Percentiles rank a stretch among this genome's conserved stretches.
Conservation (phyloP, 208 protist species). For the Leishmania tarentolae region DNA sequence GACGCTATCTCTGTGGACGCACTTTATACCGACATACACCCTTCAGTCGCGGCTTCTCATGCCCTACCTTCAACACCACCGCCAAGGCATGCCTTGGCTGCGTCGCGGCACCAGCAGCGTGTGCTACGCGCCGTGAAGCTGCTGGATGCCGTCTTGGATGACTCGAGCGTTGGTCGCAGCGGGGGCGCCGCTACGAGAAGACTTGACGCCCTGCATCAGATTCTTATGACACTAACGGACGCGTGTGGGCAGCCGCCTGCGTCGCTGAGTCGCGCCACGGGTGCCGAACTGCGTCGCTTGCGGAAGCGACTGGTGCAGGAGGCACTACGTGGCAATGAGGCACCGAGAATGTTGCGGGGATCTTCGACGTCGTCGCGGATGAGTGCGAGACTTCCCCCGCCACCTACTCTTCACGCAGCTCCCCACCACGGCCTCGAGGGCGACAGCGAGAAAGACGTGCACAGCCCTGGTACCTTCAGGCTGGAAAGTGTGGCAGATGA, state of each 20-base stretch:
- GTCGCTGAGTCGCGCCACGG: background rate
- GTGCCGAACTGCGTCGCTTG: constrained; percentile 2
- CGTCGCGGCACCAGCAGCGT: background rate
- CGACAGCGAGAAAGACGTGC: background rate
- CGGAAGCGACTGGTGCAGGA: constrained; percentile 6
- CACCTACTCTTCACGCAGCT: background rate
- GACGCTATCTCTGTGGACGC: background rate
- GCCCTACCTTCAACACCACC: background rate
- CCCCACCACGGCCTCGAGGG: background rate
- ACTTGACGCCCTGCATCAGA: background rate
- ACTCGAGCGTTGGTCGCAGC: background rate
- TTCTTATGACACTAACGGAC: background rate
- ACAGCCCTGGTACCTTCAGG: background rate
- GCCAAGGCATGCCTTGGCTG: background rate
- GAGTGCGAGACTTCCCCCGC: background rate
- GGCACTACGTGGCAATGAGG: background rate
- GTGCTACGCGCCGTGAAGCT: constrained; percentile 1
- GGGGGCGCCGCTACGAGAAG: background rate
- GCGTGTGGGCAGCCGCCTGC: background rate
- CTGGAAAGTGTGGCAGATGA: background rate
- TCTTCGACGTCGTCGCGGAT: background rate
- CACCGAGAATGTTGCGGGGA: background rate
- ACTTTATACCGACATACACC: background rate
- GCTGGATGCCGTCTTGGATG: background rate
- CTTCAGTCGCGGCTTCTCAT: background rate